A percentile compares a stretch with the other conserved stretches of the same genome.
These are phyloP conservation scores for Sporothrix globosa DNA, from an alignment of 2,329 filamentous ascomycete species.

Conservation along the genomic window DNA sequence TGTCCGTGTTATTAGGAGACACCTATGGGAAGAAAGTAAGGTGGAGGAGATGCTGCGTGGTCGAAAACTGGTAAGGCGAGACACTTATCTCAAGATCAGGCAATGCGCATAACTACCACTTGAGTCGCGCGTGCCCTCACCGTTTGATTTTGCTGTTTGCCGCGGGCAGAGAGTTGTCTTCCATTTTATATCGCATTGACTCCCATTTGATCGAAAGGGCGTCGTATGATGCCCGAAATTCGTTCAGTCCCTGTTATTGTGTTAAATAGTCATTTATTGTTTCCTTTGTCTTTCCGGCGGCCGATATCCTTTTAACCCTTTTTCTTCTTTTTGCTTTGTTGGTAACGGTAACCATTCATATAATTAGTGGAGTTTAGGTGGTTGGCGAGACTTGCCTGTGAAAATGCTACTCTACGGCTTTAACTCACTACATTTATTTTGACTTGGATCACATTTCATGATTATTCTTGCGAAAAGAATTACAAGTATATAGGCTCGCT, in stretches of 20 bases:
- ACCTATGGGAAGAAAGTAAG: neutral
- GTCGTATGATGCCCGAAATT: neutral
- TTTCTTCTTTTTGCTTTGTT: conserved; percentile 20
- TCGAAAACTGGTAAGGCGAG: neutral
- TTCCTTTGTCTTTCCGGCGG: neutral
- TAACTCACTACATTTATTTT: neutral
- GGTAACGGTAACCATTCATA: too few species aligned
- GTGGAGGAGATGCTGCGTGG: neutral
- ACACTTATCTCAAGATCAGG: neutral
- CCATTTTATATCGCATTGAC: neutral
- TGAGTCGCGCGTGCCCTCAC: neutral
- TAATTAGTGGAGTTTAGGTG: neutral
- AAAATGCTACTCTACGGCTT: neutral
- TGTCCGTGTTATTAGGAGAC: too few species aligned
- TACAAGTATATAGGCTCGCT: neutral
- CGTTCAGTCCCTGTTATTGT: neutral
- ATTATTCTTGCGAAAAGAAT: neutral
- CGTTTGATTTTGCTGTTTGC: neutral
- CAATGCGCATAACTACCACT: neutral
- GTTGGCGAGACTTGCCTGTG: neutral
- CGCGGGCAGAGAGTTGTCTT: neutral
- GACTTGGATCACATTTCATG: neutral
- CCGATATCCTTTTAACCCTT: conserved; percentile 12
- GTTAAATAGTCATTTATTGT: neutral
- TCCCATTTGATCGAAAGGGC: neutral